These are phyloP conservation scores for Chlorella ohadii DNA, from an alignment of 139 green algal genomes.

Conservation along the genomic window DNA sequence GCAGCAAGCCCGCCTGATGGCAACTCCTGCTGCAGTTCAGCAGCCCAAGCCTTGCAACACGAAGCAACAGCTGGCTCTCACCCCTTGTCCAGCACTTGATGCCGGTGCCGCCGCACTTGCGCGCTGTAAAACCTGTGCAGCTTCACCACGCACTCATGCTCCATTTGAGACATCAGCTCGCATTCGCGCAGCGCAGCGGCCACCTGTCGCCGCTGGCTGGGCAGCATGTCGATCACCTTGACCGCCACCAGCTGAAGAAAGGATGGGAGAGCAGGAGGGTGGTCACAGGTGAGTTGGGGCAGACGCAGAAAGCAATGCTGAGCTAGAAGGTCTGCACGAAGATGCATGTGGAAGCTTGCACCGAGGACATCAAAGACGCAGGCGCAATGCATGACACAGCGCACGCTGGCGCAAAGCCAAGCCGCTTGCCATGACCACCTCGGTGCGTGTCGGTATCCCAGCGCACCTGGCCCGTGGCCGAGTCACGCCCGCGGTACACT, in stretches of 20 bases:
- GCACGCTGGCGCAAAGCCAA: too few species aligned
- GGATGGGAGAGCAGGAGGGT: neutral
- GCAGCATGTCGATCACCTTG: slow-evolving; percentile 41
- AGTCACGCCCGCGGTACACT: slow-evolving; percentile 5
- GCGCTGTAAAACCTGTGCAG: slow-evolving; percentile 27
- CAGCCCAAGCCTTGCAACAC: too few species aligned
- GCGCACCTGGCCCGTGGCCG: slow-evolving; percentile 11
- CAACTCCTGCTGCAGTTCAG: too few species aligned
- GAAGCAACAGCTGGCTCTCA: neutral
- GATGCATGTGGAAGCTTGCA: too few species aligned
- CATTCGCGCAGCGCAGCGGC: slow-evolving; percentile 19
- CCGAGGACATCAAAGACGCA: too few species aligned
- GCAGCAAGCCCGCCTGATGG: too few species aligned
- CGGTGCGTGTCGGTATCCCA: too few species aligned
- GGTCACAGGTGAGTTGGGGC: too few species aligned
- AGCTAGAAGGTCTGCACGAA: too few species aligned
- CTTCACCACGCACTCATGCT: slow-evolving; percentile 3
- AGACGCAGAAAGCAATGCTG: too few species aligned
- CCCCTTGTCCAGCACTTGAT: neutral
- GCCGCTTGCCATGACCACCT: too few species aligned
- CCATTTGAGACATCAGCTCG: slow-evolving; percentile 12
- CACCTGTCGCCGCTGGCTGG: slow-evolving; percentile 20
- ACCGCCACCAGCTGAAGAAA: slow-evolving; percentile 19
- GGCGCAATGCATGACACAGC: too few species aligned
- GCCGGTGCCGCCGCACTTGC: neutral